phyloP scores from a whole-genome alignment of 768 basidiomycete species.

The Xerocomellus amylosporus region DNA sequence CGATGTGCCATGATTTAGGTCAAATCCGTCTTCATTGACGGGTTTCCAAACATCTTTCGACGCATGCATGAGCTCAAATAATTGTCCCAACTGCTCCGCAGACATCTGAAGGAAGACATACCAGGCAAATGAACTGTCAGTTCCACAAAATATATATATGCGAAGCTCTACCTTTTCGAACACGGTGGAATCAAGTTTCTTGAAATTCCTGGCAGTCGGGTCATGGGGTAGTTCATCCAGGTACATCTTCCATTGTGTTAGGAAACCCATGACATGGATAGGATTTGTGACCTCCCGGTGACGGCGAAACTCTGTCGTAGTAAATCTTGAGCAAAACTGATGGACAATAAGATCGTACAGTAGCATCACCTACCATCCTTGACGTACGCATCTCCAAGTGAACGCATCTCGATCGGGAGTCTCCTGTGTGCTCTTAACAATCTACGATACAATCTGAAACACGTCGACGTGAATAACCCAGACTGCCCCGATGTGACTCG shows the following conservation, averaged over 20 bases:
- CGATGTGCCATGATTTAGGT: conserved; percentile 8
- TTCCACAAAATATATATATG: conserved; percentile 3
- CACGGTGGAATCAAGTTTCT: conserved; percentile 63
- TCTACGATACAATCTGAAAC: conserved; percentile 69
- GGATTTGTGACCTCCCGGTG: conserved; percentile 82
- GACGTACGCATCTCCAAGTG: conserved; percentile 81
- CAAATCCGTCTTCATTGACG: conserved; percentile 17
- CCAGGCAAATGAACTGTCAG: neutral
- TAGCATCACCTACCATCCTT: conserved; percentile 58
- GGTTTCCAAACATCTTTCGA: conserved; percentile 87
- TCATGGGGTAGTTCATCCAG: conserved; percentile 65
- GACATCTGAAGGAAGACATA: conserved; percentile 62
- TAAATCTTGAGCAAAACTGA: conserved; percentile 2
- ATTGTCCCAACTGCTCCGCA: conserved; percentile 83
- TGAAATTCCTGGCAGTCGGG: conserved; percentile 44
- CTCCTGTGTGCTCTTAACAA: conserved; percentile 75
- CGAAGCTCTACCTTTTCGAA: conserved; percentile 64
- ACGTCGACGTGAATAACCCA: neutral
- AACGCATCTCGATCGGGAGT: conserved; percentile 76
- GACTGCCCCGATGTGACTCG: neutral
- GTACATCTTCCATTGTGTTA: conserved; percentile 94
- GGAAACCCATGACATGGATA: conserved; percentile 88
- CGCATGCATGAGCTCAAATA: conserved; percentile 93
- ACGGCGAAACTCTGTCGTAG: conserved; percentile 74
- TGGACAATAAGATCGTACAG: neutral